Conservation (phyloP, 73 alveolate species). For the Uronychia setigera region DNA sequence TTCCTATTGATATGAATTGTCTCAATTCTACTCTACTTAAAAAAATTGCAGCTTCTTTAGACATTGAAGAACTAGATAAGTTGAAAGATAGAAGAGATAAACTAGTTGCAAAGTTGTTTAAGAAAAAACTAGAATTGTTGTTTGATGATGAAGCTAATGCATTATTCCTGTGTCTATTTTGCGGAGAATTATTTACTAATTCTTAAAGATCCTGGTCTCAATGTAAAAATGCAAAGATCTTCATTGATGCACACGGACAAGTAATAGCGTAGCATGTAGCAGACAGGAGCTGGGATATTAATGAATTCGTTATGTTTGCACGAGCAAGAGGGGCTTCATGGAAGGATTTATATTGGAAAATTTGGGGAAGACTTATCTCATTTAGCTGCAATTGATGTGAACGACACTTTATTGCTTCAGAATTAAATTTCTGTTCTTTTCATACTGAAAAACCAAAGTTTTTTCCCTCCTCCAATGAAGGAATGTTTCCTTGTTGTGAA, state of each 20-base stretch:
- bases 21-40: conserved; percentile 38
- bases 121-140: conserved; percentile 46
- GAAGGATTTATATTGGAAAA: conserved; percentile 66
- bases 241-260: conserved; percentile 73
- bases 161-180: conserved; percentile 50
- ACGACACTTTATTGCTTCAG: conserved; percentile 38
- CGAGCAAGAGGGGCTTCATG: conserved; percentile 52
- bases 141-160: conserved; percentile 32
- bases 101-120: conserved; percentile 55
- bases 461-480: conserved; percentile 44
- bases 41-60: conserved; percentile 33
- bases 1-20: conserved; percentile 80
- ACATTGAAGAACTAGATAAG: conserved; percentile 54
- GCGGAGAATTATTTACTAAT: conserved; percentile 51
- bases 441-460: conserved; percentile 65
- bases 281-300: conserved; percentile 60
- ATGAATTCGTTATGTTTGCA: conserved; percentile 48
- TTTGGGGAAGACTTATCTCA: conserved; percentile 57
- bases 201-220: conserved; percentile 50
- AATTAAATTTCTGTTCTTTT: conserved; percentile 50
- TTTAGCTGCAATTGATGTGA: conserved; percentile 49
- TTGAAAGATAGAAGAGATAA: conserved; percentile 61
- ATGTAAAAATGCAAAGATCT: conserved; percentile 67
- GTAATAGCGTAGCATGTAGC: conserved; percentile 78
- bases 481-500: conserved; percentile 63